phyloP scores from a whole-genome alignment of 352 stramenopile genomes.

The Globisporangium iwayamae region DNA sequence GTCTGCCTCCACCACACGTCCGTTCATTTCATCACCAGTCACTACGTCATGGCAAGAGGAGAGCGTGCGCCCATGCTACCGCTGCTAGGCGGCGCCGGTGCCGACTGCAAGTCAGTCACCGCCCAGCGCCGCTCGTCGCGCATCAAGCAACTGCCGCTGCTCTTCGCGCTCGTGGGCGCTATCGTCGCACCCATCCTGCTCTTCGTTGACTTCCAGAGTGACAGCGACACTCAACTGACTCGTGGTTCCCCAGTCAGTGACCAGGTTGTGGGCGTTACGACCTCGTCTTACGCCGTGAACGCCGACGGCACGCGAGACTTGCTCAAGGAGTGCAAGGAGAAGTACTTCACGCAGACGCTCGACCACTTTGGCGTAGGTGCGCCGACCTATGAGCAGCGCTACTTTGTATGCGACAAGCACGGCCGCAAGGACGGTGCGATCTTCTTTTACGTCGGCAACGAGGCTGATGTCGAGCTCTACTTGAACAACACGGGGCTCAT shows the following conservation, averaged over 20 bases:
- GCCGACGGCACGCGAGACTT: slow-evolving; percentile 45
- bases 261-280: neutral
- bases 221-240: neutral
- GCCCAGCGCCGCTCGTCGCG: slow-evolving; percentile 6
- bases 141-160: slow-evolving; percentile 24
- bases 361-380: slow-evolving; percentile 67
- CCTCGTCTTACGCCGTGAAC: slow-evolving; percentile 26
- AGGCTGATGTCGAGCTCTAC: slow-evolving; percentile 93
- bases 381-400: slow-evolving; percentile 78
- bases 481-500: slow-evolving; percentile 95
- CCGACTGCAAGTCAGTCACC: neutral
- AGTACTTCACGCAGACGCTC: slow-evolving; percentile 69
- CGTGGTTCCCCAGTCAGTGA: neutral
- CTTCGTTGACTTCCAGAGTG: slow-evolving; percentile 23
- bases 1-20: neutral
- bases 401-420: slow-evolving; percentile 86
- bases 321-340: slow-evolving; percentile 59
- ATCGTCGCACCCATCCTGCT: slow-evolving; percentile 30
- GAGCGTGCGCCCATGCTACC: slow-evolving; percentile 32
- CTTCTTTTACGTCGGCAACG: slow-evolving; percentile 95
- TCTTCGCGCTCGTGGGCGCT: slow-evolving; percentile 31
- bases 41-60: slow-evolving; percentile 1
- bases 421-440: slow-evolving; percentile 67
- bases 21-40: neutral
- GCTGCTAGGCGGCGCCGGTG: slow-evolving; percentile 1